Evolutionary conservation across 176 grass and related monocot species (phyloP).

Genomic region (Carex myosuroides): DNA sequence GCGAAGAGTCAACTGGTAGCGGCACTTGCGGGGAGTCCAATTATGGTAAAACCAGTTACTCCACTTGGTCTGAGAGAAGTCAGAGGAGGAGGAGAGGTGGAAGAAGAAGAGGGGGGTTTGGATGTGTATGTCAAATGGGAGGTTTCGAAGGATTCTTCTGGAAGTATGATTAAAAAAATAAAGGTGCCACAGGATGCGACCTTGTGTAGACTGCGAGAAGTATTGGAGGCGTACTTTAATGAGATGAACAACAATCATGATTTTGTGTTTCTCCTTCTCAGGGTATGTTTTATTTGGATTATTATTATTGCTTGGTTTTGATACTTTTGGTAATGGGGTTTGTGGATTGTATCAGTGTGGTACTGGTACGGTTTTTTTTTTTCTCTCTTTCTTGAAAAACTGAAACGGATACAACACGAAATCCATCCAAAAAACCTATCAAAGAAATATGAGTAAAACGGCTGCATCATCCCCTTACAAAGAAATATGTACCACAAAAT

Average conservation of each 20-base stretch:
- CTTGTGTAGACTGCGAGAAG: constrained; percentile 57
- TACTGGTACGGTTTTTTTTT: neutral
- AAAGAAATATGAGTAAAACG: neutral
- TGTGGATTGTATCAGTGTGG: neutral
- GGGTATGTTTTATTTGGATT: constrained; percentile 47
- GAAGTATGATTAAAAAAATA: constrained; percentile 54
- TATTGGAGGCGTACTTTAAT: constrained; percentile 51
- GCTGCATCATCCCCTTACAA: neutral
- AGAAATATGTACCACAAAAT: neutral
- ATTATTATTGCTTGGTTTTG: neutral
- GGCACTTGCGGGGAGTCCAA: constrained; percentile 1
- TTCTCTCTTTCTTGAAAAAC: neutral
- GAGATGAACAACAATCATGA: constrained; percentile 46
- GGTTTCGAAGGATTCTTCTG: constrained; percentile 37
- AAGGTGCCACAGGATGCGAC: constrained; percentile 41
- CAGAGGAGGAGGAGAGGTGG: constrained; percentile 17
- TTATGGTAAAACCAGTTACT: constrained; percentile 15
- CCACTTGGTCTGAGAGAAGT: constrained; percentile 17
- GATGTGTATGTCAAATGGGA: constrained; percentile 98
- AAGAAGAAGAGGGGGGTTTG: constrained; percentile 30
- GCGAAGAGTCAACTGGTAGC: neutral
- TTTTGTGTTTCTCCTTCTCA: constrained; percentile 78
- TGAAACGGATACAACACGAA: neutral
- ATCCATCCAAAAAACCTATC: neutral
- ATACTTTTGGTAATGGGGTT: neutral